A percentile compares a stretch with the other conserved stretches of the same genome.
phyloP scores from a whole-genome alignment of 108 stramenopile species.

The Cyclotella cryptica region DNA sequence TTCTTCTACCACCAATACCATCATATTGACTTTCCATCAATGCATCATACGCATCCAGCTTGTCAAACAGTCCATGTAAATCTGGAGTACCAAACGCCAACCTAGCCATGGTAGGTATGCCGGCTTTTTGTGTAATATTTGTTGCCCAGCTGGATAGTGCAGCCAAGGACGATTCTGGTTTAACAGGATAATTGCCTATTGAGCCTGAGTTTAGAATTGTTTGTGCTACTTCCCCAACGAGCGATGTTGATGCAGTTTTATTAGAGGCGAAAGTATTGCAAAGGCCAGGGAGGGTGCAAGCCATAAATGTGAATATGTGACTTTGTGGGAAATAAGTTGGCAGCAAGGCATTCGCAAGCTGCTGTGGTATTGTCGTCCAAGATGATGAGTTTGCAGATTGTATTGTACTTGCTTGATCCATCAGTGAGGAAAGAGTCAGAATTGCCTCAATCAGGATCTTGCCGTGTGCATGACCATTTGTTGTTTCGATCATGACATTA shows the following conservation, averaged over 20 bases:
- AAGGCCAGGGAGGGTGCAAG: conserved; percentile 64
- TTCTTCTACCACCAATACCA: background rate
- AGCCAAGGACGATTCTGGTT: background rate
- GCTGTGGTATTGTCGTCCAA: conserved; percentile 60
- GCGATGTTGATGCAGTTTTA: background rate
- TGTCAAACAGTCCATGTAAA: conserved; percentile 30
- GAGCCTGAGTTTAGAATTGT: conserved; percentile 15
- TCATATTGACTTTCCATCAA: conserved; percentile 12
- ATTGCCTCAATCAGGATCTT: conserved; percentile 32
- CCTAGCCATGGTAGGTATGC: conserved; percentile 54
- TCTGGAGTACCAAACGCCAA: conserved; percentile 57
- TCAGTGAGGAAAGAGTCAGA: conserved; percentile 30
- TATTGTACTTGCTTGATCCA: conserved; percentile 33
- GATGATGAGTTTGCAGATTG: conserved; percentile 15
- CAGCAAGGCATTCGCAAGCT: conserved; percentile 58
- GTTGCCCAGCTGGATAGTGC: conserved; percentile 40
- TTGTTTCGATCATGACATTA: background rate
- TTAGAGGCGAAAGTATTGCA: conserved; percentile 31
- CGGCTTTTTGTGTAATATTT: conserved; percentile 25
- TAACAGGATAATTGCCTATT: background rate
- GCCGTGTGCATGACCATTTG: background rate
- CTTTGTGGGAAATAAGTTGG: conserved; percentile 69
- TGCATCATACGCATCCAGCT: conserved; percentile 41
- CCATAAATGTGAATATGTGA: conserved; percentile 62
- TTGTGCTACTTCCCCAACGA: conserved; percentile 25